Conservation (phyloP, 2,329 filamentous ascomycete genomes). For the Aureobasidium pullulans region DNA sequence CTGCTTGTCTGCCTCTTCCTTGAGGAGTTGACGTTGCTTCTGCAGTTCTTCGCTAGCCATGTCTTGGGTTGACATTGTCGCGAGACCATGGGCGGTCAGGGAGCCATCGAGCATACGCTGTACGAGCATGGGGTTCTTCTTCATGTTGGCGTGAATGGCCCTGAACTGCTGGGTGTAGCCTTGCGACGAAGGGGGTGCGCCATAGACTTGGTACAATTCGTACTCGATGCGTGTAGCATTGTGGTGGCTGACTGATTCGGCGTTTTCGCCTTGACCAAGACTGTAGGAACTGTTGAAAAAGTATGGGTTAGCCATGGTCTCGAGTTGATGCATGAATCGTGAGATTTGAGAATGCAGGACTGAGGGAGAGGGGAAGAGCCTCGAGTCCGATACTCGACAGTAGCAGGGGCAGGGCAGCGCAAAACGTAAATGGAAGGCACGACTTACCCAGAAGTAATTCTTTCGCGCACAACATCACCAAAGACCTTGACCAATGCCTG, state of each 20-base stretch:
- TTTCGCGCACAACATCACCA: constrained; percentile 54
- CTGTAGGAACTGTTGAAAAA: constrained; percentile 38
- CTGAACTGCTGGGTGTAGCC: constrained; percentile 60
- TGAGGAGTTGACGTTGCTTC: constrained; percentile 66
- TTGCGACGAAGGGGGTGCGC: constrained; percentile 40
- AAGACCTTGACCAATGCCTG: constrained; percentile 66
- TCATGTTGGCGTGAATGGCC: constrained; percentile 76
- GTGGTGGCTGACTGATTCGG: constrained; percentile 58
- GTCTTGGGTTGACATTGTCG: constrained; percentile 82
- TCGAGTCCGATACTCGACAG: neutral
- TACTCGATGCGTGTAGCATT: constrained; percentile 77
- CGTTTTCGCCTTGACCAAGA: constrained; percentile 56
- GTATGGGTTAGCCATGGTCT: constrained; percentile 1
- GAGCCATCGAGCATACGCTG: constrained; percentile 65
- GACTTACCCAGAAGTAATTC: constrained; percentile 53
- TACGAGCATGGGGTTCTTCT: constrained; percentile 74
- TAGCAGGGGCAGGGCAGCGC: neutral
- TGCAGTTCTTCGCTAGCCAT: constrained; percentile 89
- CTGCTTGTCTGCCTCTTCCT: constrained; percentile 71
- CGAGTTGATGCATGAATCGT: neutral
- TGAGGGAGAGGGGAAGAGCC: neutral
- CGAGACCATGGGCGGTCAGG: constrained; percentile 66
- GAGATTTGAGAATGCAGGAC: neutral
- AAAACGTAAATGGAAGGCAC: neutral
- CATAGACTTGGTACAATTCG: constrained; percentile 50